phyloP scores from a whole-genome alignment of 306 rosid genomes.

The Prunus kanzakura region DNA sequence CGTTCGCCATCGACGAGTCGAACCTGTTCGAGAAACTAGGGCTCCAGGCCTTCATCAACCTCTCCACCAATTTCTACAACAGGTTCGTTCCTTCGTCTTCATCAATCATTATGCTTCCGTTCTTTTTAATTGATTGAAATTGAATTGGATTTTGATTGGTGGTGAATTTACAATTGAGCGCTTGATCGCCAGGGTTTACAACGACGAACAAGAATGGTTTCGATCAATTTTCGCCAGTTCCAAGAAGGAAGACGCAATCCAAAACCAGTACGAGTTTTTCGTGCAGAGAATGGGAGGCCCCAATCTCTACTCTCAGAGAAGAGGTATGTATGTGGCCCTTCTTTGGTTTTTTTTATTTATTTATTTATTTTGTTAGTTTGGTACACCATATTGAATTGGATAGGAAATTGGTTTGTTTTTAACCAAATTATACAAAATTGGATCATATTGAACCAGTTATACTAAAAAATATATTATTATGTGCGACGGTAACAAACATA shows the following conservation, averaged over 20 bases:
- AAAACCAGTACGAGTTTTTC: constrained; percentile 84
- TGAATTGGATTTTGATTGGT: neutral
- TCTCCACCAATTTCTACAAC: constrained; percentile 84
- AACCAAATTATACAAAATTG: too few relatives aligned
- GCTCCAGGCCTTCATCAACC: constrained; percentile 62
- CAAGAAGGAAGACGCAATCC: constrained; percentile 68
- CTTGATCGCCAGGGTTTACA: constrained; percentile 52
- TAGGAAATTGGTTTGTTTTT: too few relatives aligned
- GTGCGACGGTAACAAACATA: too few relatives aligned
- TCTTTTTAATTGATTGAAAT: neutral
- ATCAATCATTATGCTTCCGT: neutral
- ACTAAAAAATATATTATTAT: neutral
- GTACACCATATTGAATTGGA: too few relatives aligned
- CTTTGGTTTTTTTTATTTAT: neutral
- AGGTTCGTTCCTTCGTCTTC: constrained; percentile 28
- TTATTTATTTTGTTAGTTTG: too few relatives aligned
- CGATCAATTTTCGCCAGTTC: constrained; percentile 63
- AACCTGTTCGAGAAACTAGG: constrained; percentile 67
- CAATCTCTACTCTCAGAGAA: constrained; percentile 72
- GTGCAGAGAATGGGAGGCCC: constrained; percentile 91
- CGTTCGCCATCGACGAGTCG: constrained; percentile 68
- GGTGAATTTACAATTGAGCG: neutral
- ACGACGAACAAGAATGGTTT: constrained; percentile 83
- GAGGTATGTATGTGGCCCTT: constrained; percentile 39
- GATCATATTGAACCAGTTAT: too few relatives aligned